Base-by-base conservation (phyloP, 352 stramenopile species). In the Pilasporangium apinafurcum region DNA sequence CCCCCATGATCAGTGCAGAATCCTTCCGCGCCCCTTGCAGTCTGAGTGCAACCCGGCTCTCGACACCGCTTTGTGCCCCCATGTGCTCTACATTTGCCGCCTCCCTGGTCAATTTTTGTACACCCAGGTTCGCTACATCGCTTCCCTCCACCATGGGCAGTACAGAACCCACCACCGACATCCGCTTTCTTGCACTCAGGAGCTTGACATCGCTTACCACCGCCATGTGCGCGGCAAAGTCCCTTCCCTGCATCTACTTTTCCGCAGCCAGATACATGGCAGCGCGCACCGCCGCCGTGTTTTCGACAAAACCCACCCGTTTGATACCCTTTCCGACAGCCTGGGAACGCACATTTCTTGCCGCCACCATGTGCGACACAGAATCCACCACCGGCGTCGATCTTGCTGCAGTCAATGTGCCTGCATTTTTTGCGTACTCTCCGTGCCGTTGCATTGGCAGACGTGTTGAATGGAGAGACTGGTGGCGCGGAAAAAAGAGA, bases 301-400 rank as follows among this genome's bases (percentile, higher is more conserved):
- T 69, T 62, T 32, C 77, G 53, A 36, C 77, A 92, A 49, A 84
- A 92, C 1, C 78, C 78, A 52, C 80, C 80, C 0, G 75, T 86
- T 41, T 92, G 80, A 33, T 86, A 86, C 2, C 80, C 80, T 52
- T 92, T 92, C 5, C 42, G 58, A 46, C 80, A 92, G 0, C 72
- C 75, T 5, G 66, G 59, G 36, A 76, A 86, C 10, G 63, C 72
- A 37, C 80, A 92, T 45, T 88, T 88, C 47, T 84, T 90, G 37
- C 83, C 83, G 42, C 83, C 83, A 45, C 83, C 83, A 31, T 95
- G 83, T 13, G 54, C 59, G n/a, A 95, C 83, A 57, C 83, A 95
- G 43, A 78, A 83, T 34, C 81, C 81, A 53, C 80, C 77, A 6
- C 77, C 80, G 10, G 79, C 78, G 53, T 90, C 83, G 27, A 92